Evolutionary conservation across 371 early-diverging fungal genomes (phyloP).

Genomic region (Haplosporangium sp.): DNA sequence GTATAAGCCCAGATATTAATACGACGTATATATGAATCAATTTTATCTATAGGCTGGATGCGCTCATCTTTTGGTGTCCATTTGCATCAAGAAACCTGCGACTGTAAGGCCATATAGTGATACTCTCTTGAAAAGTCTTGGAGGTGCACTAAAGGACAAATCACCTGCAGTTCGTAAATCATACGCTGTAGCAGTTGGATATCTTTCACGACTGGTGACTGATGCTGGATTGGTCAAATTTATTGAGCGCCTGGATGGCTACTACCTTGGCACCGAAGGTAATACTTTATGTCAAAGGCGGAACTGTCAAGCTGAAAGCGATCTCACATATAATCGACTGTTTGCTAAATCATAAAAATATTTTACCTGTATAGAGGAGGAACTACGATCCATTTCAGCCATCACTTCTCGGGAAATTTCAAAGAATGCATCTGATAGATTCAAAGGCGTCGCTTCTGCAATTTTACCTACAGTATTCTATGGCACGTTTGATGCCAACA

Average conservation of each 20-base stretch:
- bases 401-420: slow-evolving; percentile 83
- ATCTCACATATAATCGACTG: neutral
- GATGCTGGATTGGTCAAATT: slow-evolving; percentile 73
- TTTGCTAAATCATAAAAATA: neutral
- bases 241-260: slow-evolving; percentile 73
- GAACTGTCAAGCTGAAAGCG: neutral
- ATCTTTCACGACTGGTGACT: slow-evolving; percentile 74
- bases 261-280: slow-evolving; percentile 81
- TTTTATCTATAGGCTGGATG: slow-evolving; percentile 75
- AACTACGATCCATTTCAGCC: slow-evolving; percentile 77
- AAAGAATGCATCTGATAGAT: slow-evolving; percentile 76
- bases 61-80: slow-evolving; percentile 84
- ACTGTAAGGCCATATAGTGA: slow-evolving; percentile 74
- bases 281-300: neutral
- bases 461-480: slow-evolving; percentile 83
- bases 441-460: slow-evolving; percentile 68
- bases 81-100: slow-evolving; percentile 75
- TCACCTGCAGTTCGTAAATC: slow-evolving; percentile 87
- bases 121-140: slow-evolving; percentile 77
- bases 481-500: slow-evolving; percentile 80
- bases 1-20: neutral
- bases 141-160: slow-evolving; percentile 80
- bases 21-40: too few relatives aligned
- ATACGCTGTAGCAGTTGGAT: slow-evolving; percentile 87
- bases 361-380: slow-evolving; percentile 68